A percentile compares a stretch with the other conserved stretches of the same genome.
These are phyloP conservation scores for Silene latifolia DNA, from an alignment of 148 eudicot species.

Conservation along the genomic window DNA sequence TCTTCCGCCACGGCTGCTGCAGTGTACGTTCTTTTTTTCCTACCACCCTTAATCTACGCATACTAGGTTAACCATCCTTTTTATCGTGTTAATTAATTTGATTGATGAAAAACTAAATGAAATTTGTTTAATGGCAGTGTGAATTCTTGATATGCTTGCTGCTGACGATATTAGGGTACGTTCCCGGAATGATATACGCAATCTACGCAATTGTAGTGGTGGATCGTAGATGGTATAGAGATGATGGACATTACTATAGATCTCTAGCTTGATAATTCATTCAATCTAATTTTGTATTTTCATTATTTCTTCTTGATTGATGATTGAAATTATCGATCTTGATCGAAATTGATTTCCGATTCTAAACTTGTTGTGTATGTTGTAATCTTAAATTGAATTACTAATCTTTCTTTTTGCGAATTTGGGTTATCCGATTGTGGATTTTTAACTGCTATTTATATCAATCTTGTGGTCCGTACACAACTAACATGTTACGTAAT, in stretches of 20 bases:
- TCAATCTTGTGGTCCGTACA: too few relatives aligned
- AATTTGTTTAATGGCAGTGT: constrained; percentile 28
- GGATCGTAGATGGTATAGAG: constrained; percentile 39
- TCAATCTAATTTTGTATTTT: too few relatives aligned
- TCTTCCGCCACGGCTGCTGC: constrained; percentile 58
- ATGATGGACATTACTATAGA: constrained; percentile 26
- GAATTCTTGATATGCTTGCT: constrained; percentile 73
- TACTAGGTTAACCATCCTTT: too few relatives aligned
- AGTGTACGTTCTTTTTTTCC: constrained; percentile 30
- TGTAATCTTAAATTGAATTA: neutral
- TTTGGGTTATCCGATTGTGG: too few relatives aligned
- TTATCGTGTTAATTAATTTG: too few relatives aligned
- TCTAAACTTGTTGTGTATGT: neutral
- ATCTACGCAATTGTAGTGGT: constrained; percentile 61
- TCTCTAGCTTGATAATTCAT: constrained; percentile 23
- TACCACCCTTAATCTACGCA: neutral
- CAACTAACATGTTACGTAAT: too few relatives aligned
- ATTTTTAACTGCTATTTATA: too few relatives aligned
- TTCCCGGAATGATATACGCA: constrained; percentile 82
- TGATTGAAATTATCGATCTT: neutral
- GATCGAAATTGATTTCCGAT: neutral
- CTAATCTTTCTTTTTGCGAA: neutral
- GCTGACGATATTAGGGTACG: constrained; percentile 72
- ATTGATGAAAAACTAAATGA: too few relatives aligned
- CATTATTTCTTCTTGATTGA: too few relatives aligned